Conservation (phyloP, 495 filamentous ascomycete species). For the Penicillium coprophilum region DNA sequence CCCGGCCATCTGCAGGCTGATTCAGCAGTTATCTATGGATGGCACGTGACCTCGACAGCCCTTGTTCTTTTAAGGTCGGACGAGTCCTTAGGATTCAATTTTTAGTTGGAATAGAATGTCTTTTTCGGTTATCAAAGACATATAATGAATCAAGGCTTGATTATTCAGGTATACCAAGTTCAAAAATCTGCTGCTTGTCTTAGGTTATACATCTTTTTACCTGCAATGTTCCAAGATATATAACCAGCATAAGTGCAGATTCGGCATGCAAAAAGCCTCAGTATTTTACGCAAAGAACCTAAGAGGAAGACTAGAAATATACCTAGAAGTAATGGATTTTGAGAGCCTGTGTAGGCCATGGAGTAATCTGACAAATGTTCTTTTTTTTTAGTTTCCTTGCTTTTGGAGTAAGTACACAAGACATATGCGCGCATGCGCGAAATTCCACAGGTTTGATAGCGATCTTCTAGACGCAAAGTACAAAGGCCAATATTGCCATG, state of each 20-base stretch:
- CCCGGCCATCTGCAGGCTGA: constrained; percentile 10
- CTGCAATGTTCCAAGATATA: too few species aligned
- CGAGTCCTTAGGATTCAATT: not conserved
- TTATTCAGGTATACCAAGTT: too few species aligned
- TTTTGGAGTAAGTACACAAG: not conserved
- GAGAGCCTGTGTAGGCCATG: not conserved
- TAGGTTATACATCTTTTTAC: too few species aligned
- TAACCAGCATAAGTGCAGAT: too few species aligned
- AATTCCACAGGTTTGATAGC: not conserved
- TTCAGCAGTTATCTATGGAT: constrained; percentile 3
- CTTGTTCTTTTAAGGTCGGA: not conserved
- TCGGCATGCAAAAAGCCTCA: too few species aligned
- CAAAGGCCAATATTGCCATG: not conserved
- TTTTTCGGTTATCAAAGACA: too few species aligned
- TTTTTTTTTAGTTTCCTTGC: not conserved
- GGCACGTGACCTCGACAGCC: not conserved
- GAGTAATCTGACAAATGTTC: not conserved
- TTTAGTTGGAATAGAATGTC: not conserved
- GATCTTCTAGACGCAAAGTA: too few species aligned
- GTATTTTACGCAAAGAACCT: too few species aligned
- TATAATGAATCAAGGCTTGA: too few species aligned
- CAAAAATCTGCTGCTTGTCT: too few species aligned
- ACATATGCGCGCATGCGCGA: not conserved
- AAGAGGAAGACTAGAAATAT: not conserved
- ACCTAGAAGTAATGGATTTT: not conserved